Percentiles rank a stretch among this genome's conserved stretches.
phyloP scores from a whole-genome alignment of 306 rosid species.

The Cicer bijugum region DNA sequence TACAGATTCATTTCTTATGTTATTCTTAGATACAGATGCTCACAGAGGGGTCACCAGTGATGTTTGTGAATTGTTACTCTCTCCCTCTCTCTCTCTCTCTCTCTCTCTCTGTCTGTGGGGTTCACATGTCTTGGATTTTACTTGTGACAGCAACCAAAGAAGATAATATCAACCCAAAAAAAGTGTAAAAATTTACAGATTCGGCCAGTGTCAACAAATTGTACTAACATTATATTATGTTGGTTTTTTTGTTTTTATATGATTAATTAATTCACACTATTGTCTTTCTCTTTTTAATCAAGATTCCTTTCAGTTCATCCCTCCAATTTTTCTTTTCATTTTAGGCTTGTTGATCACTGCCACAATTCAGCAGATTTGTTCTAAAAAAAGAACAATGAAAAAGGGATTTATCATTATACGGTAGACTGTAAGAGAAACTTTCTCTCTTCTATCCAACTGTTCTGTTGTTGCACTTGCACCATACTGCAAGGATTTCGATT shows the following conservation, averaged over 20 bases:
- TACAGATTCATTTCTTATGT: conserved; percentile 93
- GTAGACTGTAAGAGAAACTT: neutral
- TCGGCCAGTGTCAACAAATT: conserved; percentile 50
- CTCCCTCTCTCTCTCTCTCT: conserved; percentile 38
- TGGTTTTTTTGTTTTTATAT: conserved; percentile 45
- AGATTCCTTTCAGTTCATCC: conserved; percentile 42
- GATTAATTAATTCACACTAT: conserved; percentile 37
- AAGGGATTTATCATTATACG: neutral
- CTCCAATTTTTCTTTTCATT: conserved; percentile 29
- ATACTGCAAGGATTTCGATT: too few relatives aligned
- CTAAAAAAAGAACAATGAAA: conserved; percentile 25
- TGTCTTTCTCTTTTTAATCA: conserved; percentile 35
- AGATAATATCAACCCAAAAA: conserved; percentile 47
- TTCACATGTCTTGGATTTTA: conserved; percentile 63
- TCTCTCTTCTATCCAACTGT: too few relatives aligned
- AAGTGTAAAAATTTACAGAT: conserved; percentile 43
- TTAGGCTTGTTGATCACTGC: conserved; percentile 29
- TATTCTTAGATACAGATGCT: conserved; percentile 80
- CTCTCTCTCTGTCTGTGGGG: neutral
- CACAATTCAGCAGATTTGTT: conserved; percentile 9
- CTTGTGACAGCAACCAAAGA: conserved; percentile 49
- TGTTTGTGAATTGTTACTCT: conserved; percentile 40
- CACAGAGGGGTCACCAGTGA: conserved; percentile 56
- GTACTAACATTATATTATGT: conserved; percentile 49
- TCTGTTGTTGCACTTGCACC: too few relatives aligned